Conservation (phyloP, 73 alveolate species). For the Tetrahymena elliotti region DNA sequence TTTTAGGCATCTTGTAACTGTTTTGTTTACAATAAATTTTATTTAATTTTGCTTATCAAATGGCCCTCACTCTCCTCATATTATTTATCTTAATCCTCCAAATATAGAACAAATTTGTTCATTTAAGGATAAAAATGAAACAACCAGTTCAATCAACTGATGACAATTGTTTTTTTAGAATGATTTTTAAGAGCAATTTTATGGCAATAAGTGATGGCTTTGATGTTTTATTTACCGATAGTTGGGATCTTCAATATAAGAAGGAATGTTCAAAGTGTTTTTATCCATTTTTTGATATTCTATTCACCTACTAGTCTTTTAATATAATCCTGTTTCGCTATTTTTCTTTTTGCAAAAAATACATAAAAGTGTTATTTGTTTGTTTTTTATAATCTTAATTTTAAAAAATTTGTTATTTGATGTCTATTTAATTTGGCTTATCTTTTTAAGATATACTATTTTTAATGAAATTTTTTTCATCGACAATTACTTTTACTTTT, state of each 20-base stretch:
- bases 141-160: not conserved
- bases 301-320: not conserved
- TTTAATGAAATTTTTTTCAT: not conserved
- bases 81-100: not conserved
- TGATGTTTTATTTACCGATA: conserved; percentile 39
- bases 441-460: not conserved
- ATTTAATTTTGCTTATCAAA: not conserved
- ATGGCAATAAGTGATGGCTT: not conserved
- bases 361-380: not conserved
- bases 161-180: not conserved
- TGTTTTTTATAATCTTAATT: not conserved
- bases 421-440: not conserved
- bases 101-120: not conserved
- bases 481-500: not conserved
- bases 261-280: conserved; percentile 61
- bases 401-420: not conserved
- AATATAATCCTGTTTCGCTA: not conserved
- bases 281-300: not conserved
- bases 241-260: conserved; percentile 72
- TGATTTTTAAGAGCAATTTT: not conserved
- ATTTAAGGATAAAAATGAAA: not conserved
- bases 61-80: not conserved
- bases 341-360: not conserved
- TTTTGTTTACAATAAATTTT: not conserved
- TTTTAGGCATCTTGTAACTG: conserved; percentile 83